These are phyloP conservation scores for Termitomyces sp. DNA, from an alignment of 768 basidiomycete species.

Conservation along the genomic window DNA sequence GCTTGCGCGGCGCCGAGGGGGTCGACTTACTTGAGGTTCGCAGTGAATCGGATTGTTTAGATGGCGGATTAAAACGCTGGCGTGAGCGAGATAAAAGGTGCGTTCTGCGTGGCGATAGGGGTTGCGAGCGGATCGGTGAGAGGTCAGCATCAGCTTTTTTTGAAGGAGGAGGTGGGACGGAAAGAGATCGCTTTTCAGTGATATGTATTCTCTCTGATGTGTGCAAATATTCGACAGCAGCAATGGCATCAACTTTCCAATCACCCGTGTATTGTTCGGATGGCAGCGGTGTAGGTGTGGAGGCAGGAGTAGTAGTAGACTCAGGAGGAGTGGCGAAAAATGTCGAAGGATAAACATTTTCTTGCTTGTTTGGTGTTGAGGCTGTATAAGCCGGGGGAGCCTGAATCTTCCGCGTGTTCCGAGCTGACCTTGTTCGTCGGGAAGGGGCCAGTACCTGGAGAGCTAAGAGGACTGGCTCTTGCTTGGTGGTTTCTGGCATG, in stretches of 20 bases:
- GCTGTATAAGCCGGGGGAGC: neutral
- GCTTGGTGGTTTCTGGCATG: neutral
- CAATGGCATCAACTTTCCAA: constrained; percentile 11
- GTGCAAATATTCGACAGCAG: neutral
- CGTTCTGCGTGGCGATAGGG: neutral
- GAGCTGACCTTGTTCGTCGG: neutral
- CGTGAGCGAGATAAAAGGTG: neutral
- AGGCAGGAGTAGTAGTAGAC: neutral
- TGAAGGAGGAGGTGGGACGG: neutral
- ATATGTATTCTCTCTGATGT: neutral
- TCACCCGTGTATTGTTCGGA: constrained; percentile 8
- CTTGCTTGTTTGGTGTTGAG: neutral
- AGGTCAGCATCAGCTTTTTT: neutral
- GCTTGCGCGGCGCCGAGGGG: neutral
- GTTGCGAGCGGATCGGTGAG: neutral
- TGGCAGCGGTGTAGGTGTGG: neutral
- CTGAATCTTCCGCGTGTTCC: neutral
- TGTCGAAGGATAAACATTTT: neutral
- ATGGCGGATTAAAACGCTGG: neutral
- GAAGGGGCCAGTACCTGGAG: constrained; percentile 3
- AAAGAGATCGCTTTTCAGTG: neutral
- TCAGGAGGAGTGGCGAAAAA: neutral
- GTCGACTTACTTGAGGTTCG: neutral
- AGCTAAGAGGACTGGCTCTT: neutral
- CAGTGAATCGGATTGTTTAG: neutral